Base-by-base conservation (phyloP, 2,329 filamentous ascomycete genomes). In the Aspergillaceae sp. region DNA sequence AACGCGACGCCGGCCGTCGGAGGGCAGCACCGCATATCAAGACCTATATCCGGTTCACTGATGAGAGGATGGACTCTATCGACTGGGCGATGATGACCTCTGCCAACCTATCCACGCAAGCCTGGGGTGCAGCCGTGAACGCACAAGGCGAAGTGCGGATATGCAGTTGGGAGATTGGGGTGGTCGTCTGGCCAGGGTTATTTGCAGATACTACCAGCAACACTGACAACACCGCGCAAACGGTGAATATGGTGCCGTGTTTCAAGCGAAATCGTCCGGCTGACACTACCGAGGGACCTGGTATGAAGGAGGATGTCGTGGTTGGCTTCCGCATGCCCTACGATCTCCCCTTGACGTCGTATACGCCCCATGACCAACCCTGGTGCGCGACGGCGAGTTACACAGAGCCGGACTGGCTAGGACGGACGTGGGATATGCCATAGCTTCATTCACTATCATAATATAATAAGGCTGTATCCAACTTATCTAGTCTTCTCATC, bases 31-130 rank as follows among this genome's bases (percentile, higher is more conserved):
- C 89, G 0, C 89, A 95, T 56, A 86, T 94, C 61, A 95, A 95
- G 64, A 94, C 88, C 0, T 95, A 92, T 58, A 81, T 90, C 40
- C 79, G 86, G 4, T 89, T 76, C 56, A 53, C 63, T 0, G 62
- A 72, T 42, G 33, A 55, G 4, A 51, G 44, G 2, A 68, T 69
- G 59, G 59, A 64, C 4, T 62, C 52, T 0, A 82, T 94, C 35
- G 86, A 92, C 59, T 95, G 89, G 90, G 87, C 86, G 1, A 73
- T 95, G 52, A 63, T 94, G 2, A 94, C 87, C 0, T 92, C 86
- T n/a, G 88, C 89, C n/a, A 95, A 94, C 55, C 64, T 95, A 2
- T 92, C 86, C 1, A 91, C 83, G 50, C 88, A 94, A 65, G 89
- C 89, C 0, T 95, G 89, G 90, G 89, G 89, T 1, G 81, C 84